Evolutionary conservation across 1,139 yeast genomes (phyloP).

Genomic region (Suhomyces terraborum): DNA sequence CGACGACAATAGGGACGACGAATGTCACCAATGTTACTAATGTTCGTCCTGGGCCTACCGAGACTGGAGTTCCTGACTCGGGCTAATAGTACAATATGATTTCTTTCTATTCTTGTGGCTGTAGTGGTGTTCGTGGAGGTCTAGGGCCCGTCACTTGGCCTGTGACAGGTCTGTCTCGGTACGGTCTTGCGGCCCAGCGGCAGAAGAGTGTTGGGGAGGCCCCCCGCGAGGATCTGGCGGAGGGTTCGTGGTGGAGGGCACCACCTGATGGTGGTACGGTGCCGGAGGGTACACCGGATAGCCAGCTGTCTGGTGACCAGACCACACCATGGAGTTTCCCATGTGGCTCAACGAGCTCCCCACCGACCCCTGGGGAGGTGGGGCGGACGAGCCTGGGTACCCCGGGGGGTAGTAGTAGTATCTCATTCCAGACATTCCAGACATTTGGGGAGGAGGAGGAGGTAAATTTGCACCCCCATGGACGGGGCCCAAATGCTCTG

Average conservation of each 20-base stretch:
- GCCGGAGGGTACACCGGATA: slow-evolving; percentile 4
- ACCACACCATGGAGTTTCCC: slow-evolving; percentile 5
- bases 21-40: too few relatives aligned
- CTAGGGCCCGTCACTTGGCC: neutral
- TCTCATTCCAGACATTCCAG: slow-evolving; percentile 10
- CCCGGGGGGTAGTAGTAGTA: slow-evolving; percentile 16
- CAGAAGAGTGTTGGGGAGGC: neutral
- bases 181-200: neutral
- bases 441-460: slow-evolving; percentile 10
- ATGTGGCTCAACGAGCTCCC: too few relatives aligned
- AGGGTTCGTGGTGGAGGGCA: slow-evolving; percentile 2
- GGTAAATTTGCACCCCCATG: slow-evolving; percentile 7
- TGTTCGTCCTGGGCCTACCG: too few relatives aligned
- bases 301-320: slow-evolving; percentile 9
- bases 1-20: too few relatives aligned
- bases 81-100: too few relatives aligned
- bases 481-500: slow-evolving; percentile 5
- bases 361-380: slow-evolving; percentile 10
- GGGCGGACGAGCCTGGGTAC: slow-evolving; percentile 9
- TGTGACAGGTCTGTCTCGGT: neutral
- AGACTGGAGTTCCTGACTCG: too few relatives aligned
- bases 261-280: slow-evolving; percentile 1
- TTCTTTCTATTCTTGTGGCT: too few relatives aligned
- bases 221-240: neutral
- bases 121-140: neutral